Base-by-base conservation (phyloP, 1,284 basidiomycete genomes). In the Trametes sp. region DNA sequence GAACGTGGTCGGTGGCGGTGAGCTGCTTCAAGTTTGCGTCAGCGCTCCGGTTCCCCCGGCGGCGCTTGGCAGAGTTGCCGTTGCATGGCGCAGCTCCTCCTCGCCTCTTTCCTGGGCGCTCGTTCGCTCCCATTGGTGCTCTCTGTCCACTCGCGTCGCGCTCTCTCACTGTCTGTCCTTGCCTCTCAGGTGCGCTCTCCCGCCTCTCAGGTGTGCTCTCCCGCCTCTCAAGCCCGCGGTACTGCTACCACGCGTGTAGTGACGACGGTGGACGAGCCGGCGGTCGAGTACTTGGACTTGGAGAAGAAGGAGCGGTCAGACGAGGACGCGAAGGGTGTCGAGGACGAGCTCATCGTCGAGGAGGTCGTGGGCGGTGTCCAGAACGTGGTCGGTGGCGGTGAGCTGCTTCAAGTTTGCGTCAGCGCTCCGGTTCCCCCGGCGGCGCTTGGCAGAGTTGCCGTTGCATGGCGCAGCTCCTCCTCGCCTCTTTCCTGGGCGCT, bases 231-330 rank as follows among this genome's bases (percentile, higher is more conserved):
- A n/a, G n/a, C n/a, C 10, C 57, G 62, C 54, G 66, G 70, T 33
- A 70, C 67, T 52, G 72, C 55, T 48, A 74, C 72, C 33, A 73
- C 62, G 46, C 75, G 75, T 58, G 68, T 71, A 29, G 69, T 73
- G 41, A 73, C 70, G 26, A 70, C 54, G 36, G 65, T 70, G 0
- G 72, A 70, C 19, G 70, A 69, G 57, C 63, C 62, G 2, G 68
- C 44, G 42, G 66, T 61, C 23, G 69, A 50, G 35, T 66, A 57
- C 52, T 68, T 69, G 11, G 72, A 59, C 44, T 72, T 73, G 26
- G 75, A 72, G 68, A 76, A 76, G 69, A 74, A 75, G 26, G 63
- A 63, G 53, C 65, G 65, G 66, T 67, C 66, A 33, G 58, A 51
- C 49, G 68, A 53, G 53, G 68, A 38, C 35, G 64, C 64, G 65